phyloP scores from a whole-genome alignment of 371 early-diverging fungal genomes.

The Massospora cicadina region DNA sequence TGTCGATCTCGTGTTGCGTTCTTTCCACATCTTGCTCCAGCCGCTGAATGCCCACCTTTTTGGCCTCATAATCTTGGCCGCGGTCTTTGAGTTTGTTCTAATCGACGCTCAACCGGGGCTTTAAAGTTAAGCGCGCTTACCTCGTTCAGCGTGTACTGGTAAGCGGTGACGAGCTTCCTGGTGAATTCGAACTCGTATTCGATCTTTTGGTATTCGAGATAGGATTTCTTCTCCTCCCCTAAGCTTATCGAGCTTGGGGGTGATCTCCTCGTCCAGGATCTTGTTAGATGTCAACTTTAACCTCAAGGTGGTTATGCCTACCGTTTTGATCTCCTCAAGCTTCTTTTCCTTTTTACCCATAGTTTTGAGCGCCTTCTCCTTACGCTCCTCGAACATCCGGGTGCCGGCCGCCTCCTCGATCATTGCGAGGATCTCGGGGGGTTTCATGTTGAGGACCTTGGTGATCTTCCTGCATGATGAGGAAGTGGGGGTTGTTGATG shows the following conservation, averaged over 20 bases:
- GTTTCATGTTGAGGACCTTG: conserved; percentile 98
- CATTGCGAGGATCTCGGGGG: conserved; percentile 87
- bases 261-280: conserved; percentile 75
- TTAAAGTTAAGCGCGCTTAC: conserved; percentile 14
- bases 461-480: conserved; percentile 99
- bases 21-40: conserved; percentile 25
- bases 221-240: conserved; percentile 75
- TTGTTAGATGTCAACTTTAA: conserved; percentile 14
- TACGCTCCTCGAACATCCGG: conserved; percentile 92
- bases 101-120: neutral
- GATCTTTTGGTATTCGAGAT: conserved; percentile 81
- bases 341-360: conserved; percentile 94
- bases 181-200: conserved; percentile 73
- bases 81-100: conserved; percentile 23
- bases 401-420: conserved; percentile 99
- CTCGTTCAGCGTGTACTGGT: conserved; percentile 50
- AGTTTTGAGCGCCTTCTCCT: conserved; percentile 83
- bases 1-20: conserved; percentile 18
- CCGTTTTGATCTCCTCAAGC: conserved; percentile 73
- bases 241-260: conserved; percentile 82
- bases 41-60: conserved; percentile 17
- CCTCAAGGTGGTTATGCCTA: conserved; percentile 14
- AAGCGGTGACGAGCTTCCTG: conserved; percentile 58
- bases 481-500: conserved; percentile 95
- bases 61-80: conserved; percentile 20